Percentiles rank a stretch among this genome's conserved stretches.
Evolutionary conservation across 2,329 filamentous ascomycete species (phyloP).

Genomic region (Beauveria pseudobassiana): DNA sequence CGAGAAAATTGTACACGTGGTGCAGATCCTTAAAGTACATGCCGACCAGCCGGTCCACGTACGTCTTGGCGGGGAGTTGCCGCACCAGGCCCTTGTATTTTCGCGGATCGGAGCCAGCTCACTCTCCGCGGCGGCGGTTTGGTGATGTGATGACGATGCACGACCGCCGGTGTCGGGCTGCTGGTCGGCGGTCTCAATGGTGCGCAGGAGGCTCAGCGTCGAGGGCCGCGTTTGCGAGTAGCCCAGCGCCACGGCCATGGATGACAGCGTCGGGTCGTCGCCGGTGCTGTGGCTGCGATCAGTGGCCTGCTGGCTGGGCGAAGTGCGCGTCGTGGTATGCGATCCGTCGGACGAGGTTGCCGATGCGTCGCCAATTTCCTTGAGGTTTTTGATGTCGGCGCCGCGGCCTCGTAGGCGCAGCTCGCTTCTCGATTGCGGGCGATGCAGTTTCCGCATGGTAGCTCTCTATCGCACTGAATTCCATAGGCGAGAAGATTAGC

Average conservation of each 20-base stretch:
- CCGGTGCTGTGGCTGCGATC: not conserved
- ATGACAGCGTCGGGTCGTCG: slow-evolving; percentile 27
- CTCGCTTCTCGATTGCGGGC: slow-evolving; percentile 46
- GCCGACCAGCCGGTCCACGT: slow-evolving; percentile 46
- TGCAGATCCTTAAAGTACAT: slow-evolving; percentile 53
- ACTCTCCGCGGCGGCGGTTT: not conserved
- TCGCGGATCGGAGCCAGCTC: slow-evolving; percentile 34
- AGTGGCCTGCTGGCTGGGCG: not conserved
- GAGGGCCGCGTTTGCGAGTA: slow-evolving; percentile 45
- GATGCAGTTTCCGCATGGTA: slow-evolving; percentile 53
- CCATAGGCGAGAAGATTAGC: not conserved
- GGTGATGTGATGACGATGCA: not conserved
- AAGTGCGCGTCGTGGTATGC: not conserved
- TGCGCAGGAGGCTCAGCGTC: slow-evolving; percentile 47
- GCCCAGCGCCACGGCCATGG: slow-evolving; percentile 43
- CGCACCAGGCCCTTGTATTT: slow-evolving; percentile 51
- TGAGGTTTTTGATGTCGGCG: slow-evolving; percentile 26
- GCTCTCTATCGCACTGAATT: slow-evolving; percentile 48
- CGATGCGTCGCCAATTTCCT: not conserved
- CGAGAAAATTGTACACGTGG: slow-evolving; percentile 50
- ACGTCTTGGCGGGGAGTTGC: slow-evolving; percentile 46
- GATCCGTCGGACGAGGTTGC: not conserved
- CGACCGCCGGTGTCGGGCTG: slow-evolving; percentile 21
- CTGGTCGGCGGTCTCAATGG: slow-evolving; percentile 40
- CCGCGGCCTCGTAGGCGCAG: slow-evolving; percentile 51